Base-by-base conservation (phyloP, 176 grass and related monocot species). In the Typha latifolia region DNA sequence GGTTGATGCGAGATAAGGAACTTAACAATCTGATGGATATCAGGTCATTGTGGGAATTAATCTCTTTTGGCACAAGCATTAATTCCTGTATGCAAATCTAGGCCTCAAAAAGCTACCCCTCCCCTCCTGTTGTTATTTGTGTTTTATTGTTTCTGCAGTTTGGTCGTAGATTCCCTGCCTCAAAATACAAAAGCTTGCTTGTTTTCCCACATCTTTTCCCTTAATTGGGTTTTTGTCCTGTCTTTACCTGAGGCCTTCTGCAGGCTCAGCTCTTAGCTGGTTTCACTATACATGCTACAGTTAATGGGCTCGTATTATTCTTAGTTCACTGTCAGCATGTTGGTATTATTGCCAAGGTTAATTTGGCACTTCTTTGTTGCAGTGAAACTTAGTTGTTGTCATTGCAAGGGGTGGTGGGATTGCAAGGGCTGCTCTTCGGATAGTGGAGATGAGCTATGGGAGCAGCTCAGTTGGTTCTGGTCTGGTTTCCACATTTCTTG, bases 391-490 rank as follows among this genome's bases (percentile, higher is more conserved):
- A 69, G 62, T 73, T 64, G 62, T 48, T 48, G 53, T 32, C 14
- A 67, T 76, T 19, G 26, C 12, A 16, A 13, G 74, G 52, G 66
- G 67, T 67, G 56, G 62, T 66, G 74, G 67, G 57, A 29, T 37
- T 78, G 68, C 49, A 26, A 61, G 53, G 12, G 75, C 69, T 67
- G 66, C 51, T 61, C 29, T 71, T 72, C 21, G 22, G 6, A 27
- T 66, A 14, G 16, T 37, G 49, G 69, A 72, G 55, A 83, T 83
- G 81, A 83, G 69, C 69, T 74, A 78, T 43, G 81, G 74, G 15
- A 83, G 81, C 71, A 83, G 81, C 62, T 83, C 74, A 47, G 49
- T 83, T 59, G 63, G 62, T 66, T 69, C 81, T 73, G 81, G 81
- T 83, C 62, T 72, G 74, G 32, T 51, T 83, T 14, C 49, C 23